These are phyloP conservation scores for Blastomyces percursus DNA, from an alignment of 2,329 filamentous ascomycete genomes.

Conservation along the genomic window DNA sequence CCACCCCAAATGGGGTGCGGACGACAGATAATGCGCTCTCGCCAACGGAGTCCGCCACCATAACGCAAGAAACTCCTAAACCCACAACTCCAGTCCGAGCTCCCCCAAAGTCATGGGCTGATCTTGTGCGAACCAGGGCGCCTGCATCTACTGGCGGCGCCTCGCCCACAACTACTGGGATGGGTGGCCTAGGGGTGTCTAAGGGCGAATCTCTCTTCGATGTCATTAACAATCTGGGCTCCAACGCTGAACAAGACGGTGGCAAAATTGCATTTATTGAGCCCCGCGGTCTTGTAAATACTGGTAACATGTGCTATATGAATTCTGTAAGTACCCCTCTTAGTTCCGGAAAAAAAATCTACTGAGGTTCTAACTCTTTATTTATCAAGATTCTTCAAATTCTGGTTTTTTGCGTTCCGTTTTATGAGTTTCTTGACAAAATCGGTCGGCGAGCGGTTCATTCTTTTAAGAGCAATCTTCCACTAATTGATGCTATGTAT, in stretches of 20 bases:
- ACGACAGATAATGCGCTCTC: slow-evolving; percentile 1
- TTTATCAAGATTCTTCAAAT: slow-evolving; percentile 72
- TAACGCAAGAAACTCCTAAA: slow-evolving; percentile 19
- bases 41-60: slow-evolving; percentile 3
- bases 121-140: slow-evolving; percentile 49
- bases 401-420: slow-evolving; percentile 83
- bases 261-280: slow-evolving; percentile 72
- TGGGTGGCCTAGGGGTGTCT: slow-evolving; percentile 32
- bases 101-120: slow-evolving; percentile 57
- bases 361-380: slow-evolving; percentile 25
- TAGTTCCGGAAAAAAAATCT: neutral
- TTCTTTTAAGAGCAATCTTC: slow-evolving; percentile 91
- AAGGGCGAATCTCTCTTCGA: slow-evolving; percentile 60
- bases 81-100: slow-evolving; percentile 33
- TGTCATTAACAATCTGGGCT: slow-evolving; percentile 61
- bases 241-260: slow-evolving; percentile 46
- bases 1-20: slow-evolving; percentile 8
- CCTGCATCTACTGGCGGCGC: slow-evolving; percentile 23
- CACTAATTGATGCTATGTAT: slow-evolving; percentile 85
- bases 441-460: slow-evolving; percentile 72
- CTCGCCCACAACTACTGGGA: slow-evolving; percentile 16
- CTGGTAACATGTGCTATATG: slow-evolving; percentile 99
- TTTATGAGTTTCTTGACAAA: slow-evolving; percentile 86
- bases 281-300: slow-evolving; percentile 87
- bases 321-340: slow-evolving; percentile 65